phyloP scores from a whole-genome alignment of 768 basidiomycete genomes.

The Hortiboletus campestris region DNA sequence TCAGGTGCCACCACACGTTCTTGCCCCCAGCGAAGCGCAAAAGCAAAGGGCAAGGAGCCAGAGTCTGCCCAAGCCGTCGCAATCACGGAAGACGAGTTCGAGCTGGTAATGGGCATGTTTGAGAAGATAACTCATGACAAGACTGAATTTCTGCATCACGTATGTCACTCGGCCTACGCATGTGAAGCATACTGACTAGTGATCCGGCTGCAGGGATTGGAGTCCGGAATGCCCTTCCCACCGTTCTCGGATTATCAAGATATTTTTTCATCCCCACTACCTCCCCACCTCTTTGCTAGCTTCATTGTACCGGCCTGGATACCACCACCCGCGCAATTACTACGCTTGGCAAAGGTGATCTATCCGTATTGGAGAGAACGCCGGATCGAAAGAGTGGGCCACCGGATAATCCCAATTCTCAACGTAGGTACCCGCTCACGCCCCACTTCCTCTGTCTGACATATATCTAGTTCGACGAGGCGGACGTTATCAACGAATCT shows the following conservation, averaged over 20 bases:
- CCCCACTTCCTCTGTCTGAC: background rate
- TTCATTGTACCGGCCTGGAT: conserved; percentile 68
- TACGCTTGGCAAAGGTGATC: conserved; percentile 66
- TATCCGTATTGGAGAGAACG: conserved; percentile 93
- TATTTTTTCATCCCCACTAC: conserved; percentile 57
- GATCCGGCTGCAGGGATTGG: conserved; percentile 46
- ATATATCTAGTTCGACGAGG: conserved; percentile 70
- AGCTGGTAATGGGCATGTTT: conserved; percentile 91
- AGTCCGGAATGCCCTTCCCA: conserved; percentile 67
- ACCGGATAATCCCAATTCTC: conserved; percentile 80
- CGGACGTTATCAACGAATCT: conserved; percentile 85
- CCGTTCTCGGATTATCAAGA: conserved; percentile 73
- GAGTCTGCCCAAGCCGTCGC: conserved; percentile 60
- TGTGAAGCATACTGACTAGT: background rate
- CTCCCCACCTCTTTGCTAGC: conserved; percentile 63
- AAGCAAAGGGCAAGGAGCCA: conserved; percentile 83
- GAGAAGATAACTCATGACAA: conserved; percentile 90
- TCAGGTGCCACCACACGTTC: conserved; percentile 53
- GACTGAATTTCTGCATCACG: conserved; percentile 86
- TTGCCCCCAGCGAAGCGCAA: conserved; percentile 58
- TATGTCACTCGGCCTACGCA: conserved; percentile 38
- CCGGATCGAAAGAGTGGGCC: conserved; percentile 74
- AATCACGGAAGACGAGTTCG: conserved; percentile 90
- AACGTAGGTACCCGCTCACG: conserved; percentile 56
- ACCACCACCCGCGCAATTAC: conserved; percentile 58